These are phyloP conservation scores for Protomyces inundatus DNA, from an alignment of 1,139 yeast species.

Conservation along the genomic window DNA sequence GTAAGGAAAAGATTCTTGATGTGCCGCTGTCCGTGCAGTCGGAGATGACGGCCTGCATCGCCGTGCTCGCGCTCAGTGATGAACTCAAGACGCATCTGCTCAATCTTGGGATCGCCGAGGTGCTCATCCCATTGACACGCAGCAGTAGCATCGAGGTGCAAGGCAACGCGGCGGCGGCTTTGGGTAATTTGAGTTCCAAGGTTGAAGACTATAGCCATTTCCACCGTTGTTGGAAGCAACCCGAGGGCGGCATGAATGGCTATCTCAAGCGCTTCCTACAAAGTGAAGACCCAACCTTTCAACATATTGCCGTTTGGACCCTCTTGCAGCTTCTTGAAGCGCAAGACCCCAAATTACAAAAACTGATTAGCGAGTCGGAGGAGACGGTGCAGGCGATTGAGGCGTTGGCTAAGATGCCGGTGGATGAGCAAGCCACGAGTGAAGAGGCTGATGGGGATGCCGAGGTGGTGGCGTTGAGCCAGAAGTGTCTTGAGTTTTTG, in stretches of 20 bases:
- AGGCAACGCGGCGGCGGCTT: conserved; percentile 97
- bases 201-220: conserved; percentile 77
- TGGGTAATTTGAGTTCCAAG: conserved; percentile 89
- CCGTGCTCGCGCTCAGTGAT: conserved; percentile 92
- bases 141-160: conserved; percentile 90
- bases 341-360: conserved; percentile 60
- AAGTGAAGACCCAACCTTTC: conserved; percentile 90
- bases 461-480: conserved; percentile 21
- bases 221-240: conserved; percentile 70
- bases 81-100: conserved; percentile 82
- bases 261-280: conserved; percentile 75
- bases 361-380: conserved; percentile 38
- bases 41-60: conserved; percentile 96
- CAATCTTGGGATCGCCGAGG: conserved; percentile 79
- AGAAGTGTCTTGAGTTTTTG: conserved; percentile 16
- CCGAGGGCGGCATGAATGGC: conserved; percentile 80
- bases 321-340: conserved; percentile 87
- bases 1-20: conserved; percentile 75
- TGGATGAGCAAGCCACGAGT: conserved; percentile 5
- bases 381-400: conserved; percentile 39
- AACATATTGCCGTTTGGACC: conserved; percentile 97
- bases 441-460: conserved; percentile 24
- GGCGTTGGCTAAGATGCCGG: conserved; percentile 36
- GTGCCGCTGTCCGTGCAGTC: conserved; percentile 79
- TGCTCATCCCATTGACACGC: conserved; percentile 82